A percentile compares a stretch with the other conserved stretches of the same genome.
phyloP scores from a whole-genome alignment of 2,329 filamentous ascomycete species.

The Ascochyta fabae region DNA sequence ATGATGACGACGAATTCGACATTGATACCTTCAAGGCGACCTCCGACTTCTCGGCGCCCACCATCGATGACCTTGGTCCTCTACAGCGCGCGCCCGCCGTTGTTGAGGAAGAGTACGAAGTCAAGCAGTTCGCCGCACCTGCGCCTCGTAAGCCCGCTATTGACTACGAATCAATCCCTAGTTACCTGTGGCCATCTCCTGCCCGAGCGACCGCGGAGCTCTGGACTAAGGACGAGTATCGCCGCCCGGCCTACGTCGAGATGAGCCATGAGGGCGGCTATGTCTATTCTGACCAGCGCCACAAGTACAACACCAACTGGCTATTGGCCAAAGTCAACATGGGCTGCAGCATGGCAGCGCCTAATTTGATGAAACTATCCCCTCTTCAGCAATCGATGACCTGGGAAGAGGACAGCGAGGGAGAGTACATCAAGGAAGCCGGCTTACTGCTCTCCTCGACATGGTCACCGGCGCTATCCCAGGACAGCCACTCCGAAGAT shows the following conservation, averaged over 20 bases:
- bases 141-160: neutral
- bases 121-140: neutral
- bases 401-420: neutral
- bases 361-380: neutral
- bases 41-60: slow-evolving; percentile 21
- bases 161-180: neutral
- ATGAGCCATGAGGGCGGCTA: slow-evolving; percentile 4
- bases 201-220: neutral
- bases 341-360: neutral
- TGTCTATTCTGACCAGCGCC: neutral
- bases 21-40: slow-evolving; percentile 20
- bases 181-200: neutral
- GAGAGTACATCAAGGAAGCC: neutral
- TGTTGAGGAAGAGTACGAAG: neutral
- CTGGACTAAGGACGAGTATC: slow-evolving; percentile 2
- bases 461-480: neutral
- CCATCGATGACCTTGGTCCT: slow-evolving; percentile 9
- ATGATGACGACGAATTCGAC: slow-evolving; percentile 28
- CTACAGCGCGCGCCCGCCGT: slow-evolving; percentile 4
- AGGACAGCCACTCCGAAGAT: neutral
- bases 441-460: neutral
- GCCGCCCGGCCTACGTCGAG: slow-evolving; percentile 21
- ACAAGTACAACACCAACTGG: slow-evolving; percentile 11
- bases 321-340: neutral
- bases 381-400: neutral